phyloP scores from a whole-genome alignment of 2,329 filamentous ascomycete species.

The Hymenoscyphus scutula region DNA sequence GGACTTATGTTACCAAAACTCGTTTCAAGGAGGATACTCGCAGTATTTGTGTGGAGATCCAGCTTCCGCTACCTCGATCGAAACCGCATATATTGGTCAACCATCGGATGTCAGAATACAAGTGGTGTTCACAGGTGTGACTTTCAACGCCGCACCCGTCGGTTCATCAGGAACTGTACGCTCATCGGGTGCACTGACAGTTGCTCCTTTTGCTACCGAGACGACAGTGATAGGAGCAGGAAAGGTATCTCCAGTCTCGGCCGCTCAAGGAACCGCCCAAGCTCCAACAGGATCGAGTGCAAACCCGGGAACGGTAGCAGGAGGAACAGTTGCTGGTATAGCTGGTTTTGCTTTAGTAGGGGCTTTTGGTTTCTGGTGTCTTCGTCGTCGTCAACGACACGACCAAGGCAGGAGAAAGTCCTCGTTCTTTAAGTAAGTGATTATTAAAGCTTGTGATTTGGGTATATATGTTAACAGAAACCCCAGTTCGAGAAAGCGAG shows the following conservation, averaged over 20 bases:
- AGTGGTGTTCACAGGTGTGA: slow-evolving; percentile 31
- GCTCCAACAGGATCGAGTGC: slow-evolving; percentile 11
- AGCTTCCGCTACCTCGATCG: slow-evolving; percentile 24
- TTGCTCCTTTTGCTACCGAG: slow-evolving; percentile 6
- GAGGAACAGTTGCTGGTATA: slow-evolving; percentile 24
- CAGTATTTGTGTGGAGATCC: slow-evolving; percentile 34
- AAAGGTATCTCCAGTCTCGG: slow-evolving; percentile 6
- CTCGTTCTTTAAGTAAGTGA: slow-evolving; percentile 21
- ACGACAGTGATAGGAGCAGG: slow-evolving; percentile 8
- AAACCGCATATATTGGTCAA: slow-evolving; percentile 31
- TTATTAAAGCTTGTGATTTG: neutral
- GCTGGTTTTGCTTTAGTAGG: slow-evolving; percentile 23
- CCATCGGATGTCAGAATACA: slow-evolving; percentile 29
- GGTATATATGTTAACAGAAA: neutral
- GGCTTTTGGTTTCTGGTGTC: slow-evolving; percentile 22
- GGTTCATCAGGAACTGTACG: slow-evolving; percentile 11
- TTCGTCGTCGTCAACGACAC: slow-evolving; percentile 17
- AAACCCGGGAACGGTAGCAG: slow-evolving; percentile 25
- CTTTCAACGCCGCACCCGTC: slow-evolving; percentile 21
- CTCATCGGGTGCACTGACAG: slow-evolving; percentile 10
- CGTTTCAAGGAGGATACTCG: slow-evolving; percentile 30
- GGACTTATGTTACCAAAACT: slow-evolving; percentile 31
- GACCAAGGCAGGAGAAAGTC: slow-evolving; percentile 12
- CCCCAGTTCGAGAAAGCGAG: slow-evolving; percentile 6
- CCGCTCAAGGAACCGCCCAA: slow-evolving; percentile 11